Conservation (phyloP, 2,329 filamentous ascomycete species). For the Aspergillus amoenus region DNA sequence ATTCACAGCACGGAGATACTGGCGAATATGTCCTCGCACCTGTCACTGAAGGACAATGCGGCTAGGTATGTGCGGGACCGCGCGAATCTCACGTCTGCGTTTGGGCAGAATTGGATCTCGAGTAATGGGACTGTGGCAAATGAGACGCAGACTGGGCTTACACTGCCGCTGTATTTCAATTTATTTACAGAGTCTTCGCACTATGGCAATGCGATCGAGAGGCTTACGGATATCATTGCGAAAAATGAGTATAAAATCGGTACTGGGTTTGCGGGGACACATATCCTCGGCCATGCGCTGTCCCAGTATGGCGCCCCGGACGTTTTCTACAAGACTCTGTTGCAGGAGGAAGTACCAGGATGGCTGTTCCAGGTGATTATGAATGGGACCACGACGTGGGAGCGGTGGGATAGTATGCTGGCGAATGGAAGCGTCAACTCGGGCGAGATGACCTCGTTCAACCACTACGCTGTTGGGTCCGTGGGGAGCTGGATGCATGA, state of each 20-base stretch:
- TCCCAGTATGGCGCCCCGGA: conserved; percentile 18
- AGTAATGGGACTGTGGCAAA: conserved; percentile 23
- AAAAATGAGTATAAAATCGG: conserved; percentile 27
- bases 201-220: not conserved
- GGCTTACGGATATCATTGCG: not conserved
- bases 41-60: conserved; percentile 17
- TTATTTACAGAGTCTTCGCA: conserved; percentile 16
- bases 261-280: conserved; percentile 32
- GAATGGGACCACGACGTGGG: conserved; percentile 43
- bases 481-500: conserved; percentile 41
- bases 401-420: conserved; percentile 43
- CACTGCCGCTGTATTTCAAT: conserved; percentile 29
- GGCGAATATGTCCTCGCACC: conserved; percentile 21
- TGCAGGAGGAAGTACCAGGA: conserved; percentile 13
- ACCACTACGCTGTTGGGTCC: conserved; percentile 42
- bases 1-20: conserved; percentile 32
- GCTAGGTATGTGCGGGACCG: conserved; percentile 12
- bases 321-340: conserved; percentile 14
- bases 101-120: conserved; percentile 28
- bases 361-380: conserved; percentile 42
- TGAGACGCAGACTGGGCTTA: conserved; percentile 31
- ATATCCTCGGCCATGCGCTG: conserved; percentile 21
- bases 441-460: conserved; percentile 42
- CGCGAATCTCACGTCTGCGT: conserved; percentile 20
- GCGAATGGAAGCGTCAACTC: conserved; percentile 37